These are phyloP conservation scores for Cornus kousa DNA, from an alignment of 148 eudicot genomes.

Conservation along the genomic window DNA sequence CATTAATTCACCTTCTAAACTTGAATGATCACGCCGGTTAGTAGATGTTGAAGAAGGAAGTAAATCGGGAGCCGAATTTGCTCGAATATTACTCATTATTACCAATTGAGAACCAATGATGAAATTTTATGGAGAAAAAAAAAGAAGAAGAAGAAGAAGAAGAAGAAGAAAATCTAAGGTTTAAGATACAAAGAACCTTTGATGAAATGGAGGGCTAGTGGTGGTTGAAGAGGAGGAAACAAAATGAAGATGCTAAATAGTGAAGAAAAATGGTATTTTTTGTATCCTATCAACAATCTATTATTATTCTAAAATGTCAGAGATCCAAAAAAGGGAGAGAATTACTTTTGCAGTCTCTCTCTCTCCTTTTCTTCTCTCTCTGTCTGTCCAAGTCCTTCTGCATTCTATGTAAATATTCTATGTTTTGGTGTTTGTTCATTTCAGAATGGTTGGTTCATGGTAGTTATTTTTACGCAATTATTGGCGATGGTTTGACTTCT, in stretches of 20 bases:
- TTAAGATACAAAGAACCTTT: background rate
- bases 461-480: background rate
- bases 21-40: constrained; percentile 37
- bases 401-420: background rate
- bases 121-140: background rate
- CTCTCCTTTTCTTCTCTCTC: background rate
- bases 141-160: too few relatives aligned
- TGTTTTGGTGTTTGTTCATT: background rate
- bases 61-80: constrained; percentile 55
- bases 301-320: constrained; percentile 1
- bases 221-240: background rate
- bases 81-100: constrained; percentile 53
- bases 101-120: background rate
- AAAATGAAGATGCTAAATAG: constrained; percentile 1
- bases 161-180: background rate
- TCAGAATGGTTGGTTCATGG: background rate
- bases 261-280: constrained; percentile 4
- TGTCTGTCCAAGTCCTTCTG: background rate
- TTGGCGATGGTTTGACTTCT: background rate
- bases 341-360: constrained; percentile 14
- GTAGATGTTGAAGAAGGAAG: constrained; percentile 21
- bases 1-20: constrained; percentile 62
- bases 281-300: background rate
- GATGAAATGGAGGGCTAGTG: background rate
- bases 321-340: constrained; percentile 32